Conservation (phyloP, 1,139 yeast species). For the Nadsonia commutata region DNA sequence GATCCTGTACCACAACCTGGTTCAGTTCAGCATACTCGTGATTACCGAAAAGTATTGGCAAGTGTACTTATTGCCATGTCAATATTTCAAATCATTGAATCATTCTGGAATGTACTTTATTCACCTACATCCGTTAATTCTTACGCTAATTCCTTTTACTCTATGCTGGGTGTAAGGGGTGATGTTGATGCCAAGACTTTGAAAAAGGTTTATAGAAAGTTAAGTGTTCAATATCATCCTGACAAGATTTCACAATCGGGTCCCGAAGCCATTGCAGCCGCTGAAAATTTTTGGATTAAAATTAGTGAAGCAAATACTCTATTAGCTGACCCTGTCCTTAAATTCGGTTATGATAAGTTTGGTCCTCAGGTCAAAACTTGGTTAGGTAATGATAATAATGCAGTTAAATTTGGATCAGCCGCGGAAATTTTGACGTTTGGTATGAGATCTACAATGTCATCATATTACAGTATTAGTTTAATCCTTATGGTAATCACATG, state of each 20-base stretch:
- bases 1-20: slow-evolving; percentile 8
- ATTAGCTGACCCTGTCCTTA: slow-evolving; percentile 14
- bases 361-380: slow-evolving; percentile 11
- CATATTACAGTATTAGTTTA: slow-evolving; percentile 12
- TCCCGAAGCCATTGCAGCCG: slow-evolving; percentile 4
- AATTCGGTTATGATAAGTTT: slow-evolving; percentile 24
- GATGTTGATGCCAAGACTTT: slow-evolving; percentile 10
- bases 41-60: slow-evolving; percentile 4
- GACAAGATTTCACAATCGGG: slow-evolving; percentile 17
- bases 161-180: slow-evolving; percentile 9
- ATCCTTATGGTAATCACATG: slow-evolving; percentile 12
- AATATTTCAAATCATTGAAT: slow-evolving; percentile 7
- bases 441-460: slow-evolving; percentile 9
- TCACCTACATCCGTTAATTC: slow-evolving; percentile 2
- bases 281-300: slow-evolving; percentile 14
- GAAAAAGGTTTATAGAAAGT: slow-evolving; percentile 13
- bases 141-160: slow-evolving; percentile 8
- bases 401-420: neutral
- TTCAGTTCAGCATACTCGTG: slow-evolving; percentile 6
- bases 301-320: slow-evolving; percentile 19
- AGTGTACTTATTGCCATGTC: slow-evolving; percentile 5
- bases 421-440: slow-evolving; percentile 9
- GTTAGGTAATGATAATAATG: neutral
- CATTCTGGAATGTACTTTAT: slow-evolving; percentile 8
- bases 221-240: slow-evolving; percentile 21